phyloP scores from a whole-genome alignment of 805 yeast genomes.

The Candida awuae region DNA sequence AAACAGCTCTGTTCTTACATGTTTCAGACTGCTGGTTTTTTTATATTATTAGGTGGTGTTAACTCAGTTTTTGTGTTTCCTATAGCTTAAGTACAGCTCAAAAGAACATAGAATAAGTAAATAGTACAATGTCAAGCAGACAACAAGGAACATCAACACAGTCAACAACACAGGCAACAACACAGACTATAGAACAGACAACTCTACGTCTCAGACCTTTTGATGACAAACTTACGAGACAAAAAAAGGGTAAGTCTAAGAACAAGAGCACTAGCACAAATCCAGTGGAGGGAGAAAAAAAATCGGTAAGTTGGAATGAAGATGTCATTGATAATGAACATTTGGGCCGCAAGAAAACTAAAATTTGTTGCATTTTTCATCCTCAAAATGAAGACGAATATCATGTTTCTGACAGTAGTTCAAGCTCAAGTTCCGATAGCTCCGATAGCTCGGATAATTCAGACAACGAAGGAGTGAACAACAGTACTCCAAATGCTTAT shows the following conservation, averaged over 20 bases:
- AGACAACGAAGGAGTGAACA: conserved; percentile 12
- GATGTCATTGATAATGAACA: conserved; percentile 87
- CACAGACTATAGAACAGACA: conserved; percentile 14
- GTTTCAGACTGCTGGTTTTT: too few relatives aligned
- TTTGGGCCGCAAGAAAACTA: conserved; percentile 81
- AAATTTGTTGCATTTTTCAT: conserved; percentile 81
- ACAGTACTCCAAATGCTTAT: conserved; percentile 60
- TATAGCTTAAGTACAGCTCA: too few relatives aligned
- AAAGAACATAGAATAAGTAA: too few relatives aligned
- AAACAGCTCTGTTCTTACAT: too few relatives aligned
- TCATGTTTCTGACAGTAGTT: not conserved
- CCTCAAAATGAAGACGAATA: conserved; percentile 53
- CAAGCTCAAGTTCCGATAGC: not conserved
- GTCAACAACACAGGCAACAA: conserved; percentile 4
- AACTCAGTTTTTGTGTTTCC: too few relatives aligned
- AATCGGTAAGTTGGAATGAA: conserved; percentile 67
- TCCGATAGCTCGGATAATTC: conserved; percentile 14
- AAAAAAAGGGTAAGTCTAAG: conserved; percentile 2
- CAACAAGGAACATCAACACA: conserved; percentile 1
- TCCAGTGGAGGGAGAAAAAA: not conserved
- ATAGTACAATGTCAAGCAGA: too few relatives aligned
- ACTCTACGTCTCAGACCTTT: conserved; percentile 1
- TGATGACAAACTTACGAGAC: not conserved
- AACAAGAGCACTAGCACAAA: conserved; percentile 32
- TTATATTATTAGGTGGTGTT: too few relatives aligned